A percentile compares a stretch with the other conserved stretches of the same genome.
Evolutionary conservation across 768 basidiomycete species (phyloP).

Genomic region (Trametopsis cervina): DNA sequence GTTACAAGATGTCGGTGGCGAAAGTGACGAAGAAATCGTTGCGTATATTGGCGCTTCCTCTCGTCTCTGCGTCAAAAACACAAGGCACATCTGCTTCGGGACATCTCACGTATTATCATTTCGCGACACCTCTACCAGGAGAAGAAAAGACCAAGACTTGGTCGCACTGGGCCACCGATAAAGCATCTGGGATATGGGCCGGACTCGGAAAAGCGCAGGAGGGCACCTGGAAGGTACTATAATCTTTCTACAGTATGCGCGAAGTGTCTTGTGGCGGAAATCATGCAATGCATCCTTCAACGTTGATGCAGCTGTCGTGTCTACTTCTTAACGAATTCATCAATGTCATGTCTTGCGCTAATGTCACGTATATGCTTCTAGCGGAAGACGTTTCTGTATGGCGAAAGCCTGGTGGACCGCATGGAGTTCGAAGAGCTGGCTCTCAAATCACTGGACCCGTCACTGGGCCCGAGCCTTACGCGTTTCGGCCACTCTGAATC

Average conservation of each 20-base stretch:
- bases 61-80: constrained; percentile 23
- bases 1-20: constrained; percentile 8
- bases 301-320: background rate
- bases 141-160: constrained; percentile 30
- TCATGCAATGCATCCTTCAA: background rate
- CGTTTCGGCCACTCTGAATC: constrained; percentile 9
- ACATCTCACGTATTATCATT: constrained; percentile 38
- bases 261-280: background rate
- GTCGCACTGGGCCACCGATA: constrained; percentile 41
- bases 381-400: constrained; percentile 54
- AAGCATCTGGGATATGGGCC: constrained; percentile 54
- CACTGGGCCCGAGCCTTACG: constrained; percentile 43
- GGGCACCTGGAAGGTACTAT: constrained; percentile 63
- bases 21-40: constrained; percentile 23
- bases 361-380: too few relatives aligned
- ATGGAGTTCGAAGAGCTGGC: constrained; percentile 79
- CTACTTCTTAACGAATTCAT: too few relatives aligned
- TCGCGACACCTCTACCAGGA: constrained; percentile 22
- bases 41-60: constrained; percentile 44
- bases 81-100: constrained; percentile 11
- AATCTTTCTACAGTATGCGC: background rate
- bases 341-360: too few relatives aligned
- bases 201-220: constrained; percentile 58
- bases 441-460: constrained; percentile 65
- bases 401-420: constrained; percentile 62